These are phyloP conservation scores for Coffea canephora DNA, from an alignment of 257 asterid species.

Conservation along the genomic window DNA sequence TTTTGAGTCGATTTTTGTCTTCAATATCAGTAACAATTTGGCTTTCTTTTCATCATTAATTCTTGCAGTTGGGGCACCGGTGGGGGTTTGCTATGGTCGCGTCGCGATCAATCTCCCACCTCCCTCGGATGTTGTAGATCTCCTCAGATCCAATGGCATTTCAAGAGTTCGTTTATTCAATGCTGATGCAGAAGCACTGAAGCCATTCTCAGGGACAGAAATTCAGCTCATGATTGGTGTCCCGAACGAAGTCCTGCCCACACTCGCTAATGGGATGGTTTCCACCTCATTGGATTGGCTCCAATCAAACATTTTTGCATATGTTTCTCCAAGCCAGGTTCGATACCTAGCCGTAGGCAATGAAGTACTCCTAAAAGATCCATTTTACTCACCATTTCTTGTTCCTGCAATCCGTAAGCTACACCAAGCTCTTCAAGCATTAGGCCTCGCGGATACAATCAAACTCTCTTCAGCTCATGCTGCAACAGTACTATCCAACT, in stretches of 20 bases:
- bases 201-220: constrained; percentile 52
- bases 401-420: constrained; percentile 57
- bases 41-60: neutral
- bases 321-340: constrained; percentile 46
- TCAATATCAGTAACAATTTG: neutral
- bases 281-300: constrained; percentile 52
- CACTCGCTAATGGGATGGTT: constrained; percentile 44
- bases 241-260: constrained; percentile 67
- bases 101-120: constrained; percentile 54
- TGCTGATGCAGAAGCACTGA: constrained; percentile 43
- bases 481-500: constrained; percentile 39
- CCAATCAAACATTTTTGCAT: constrained; percentile 43
- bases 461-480: constrained; percentile 66
- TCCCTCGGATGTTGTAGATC: constrained; percentile 36
- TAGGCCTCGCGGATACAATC: constrained; percentile 38
- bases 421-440: constrained; percentile 42
- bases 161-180: constrained; percentile 53
- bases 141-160: constrained; percentile 51
- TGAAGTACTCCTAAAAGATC: constrained; percentile 47
- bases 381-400: constrained; percentile 44
- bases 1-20: no score
- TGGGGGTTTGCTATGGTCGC: constrained; percentile 73
- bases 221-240: constrained; percentile 62
- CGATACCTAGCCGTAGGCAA: constrained; percentile 61
- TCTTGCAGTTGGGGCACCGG: constrained; percentile 41